A percentile compares a stretch with the other conserved stretches of the same genome.
Conservation (phyloP, 1,139 yeast genomes). For the Debaryomyces sp. region DNA sequence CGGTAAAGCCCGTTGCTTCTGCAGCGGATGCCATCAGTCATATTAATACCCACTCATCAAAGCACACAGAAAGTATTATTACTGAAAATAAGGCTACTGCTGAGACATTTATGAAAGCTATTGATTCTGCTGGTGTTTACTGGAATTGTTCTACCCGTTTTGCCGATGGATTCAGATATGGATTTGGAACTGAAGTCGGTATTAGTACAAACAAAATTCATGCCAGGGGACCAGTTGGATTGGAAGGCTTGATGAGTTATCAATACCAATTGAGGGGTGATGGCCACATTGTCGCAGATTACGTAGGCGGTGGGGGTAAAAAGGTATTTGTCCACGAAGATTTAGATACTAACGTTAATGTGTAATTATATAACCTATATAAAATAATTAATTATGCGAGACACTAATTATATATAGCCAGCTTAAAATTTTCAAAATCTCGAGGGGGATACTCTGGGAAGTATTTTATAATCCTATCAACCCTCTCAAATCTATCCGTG, state of each 20-base stretch:
- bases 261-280: conserved; percentile 90
- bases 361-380: conserved; percentile 8
- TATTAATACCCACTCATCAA: conserved; percentile 89
- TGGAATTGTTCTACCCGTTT: conserved; percentile 98
- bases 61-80: conserved; percentile 92
- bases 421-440: conserved; percentile 35
- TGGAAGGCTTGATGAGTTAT: conserved; percentile 94
- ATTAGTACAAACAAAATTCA: conserved; percentile 95
- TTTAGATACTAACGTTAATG: conserved; percentile 31
- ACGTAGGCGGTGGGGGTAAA: conserved; percentile 89
- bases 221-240: conserved; percentile 98
- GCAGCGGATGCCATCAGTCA: conserved; percentile 76
- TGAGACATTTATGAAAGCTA: conserved; percentile 74
- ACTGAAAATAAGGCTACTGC: conserved; percentile 75
- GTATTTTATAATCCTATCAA: conserved; percentile 32
- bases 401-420: conserved; percentile 4
- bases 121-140: conserved; percentile 97
- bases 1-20: conserved; percentile 63
- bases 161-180: conserved; percentile 98
- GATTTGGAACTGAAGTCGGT: conserved; percentile 98
- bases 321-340: conserved; percentile 78
- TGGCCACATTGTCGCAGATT: conserved; percentile 92
- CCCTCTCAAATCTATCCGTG: conserved; percentile 19
- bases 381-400: neutral
- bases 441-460: conserved; percentile 48